Evolutionary conservation across 2,329 filamentous ascomycete species (phyloP).

Genomic region (Aureobasidium sp.): DNA sequence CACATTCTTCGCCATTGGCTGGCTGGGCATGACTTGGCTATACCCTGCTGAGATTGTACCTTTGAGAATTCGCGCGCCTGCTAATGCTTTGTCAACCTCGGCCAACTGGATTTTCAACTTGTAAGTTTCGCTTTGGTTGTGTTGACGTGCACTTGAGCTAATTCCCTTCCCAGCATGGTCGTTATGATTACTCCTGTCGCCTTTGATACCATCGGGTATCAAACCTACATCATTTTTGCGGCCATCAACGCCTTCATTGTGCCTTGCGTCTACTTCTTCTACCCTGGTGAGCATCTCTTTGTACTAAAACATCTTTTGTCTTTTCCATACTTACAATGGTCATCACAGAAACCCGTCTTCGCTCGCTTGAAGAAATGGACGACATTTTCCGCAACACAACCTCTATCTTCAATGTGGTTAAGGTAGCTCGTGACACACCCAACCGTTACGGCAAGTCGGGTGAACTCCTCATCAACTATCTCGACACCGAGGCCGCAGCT

Average conservation of each 20-base stretch:
- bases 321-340: slow-evolving; percentile 28
- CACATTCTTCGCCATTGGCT: slow-evolving; percentile 47
- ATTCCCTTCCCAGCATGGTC: slow-evolving; percentile 29
- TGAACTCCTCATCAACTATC: slow-evolving; percentile 49
- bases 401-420: slow-evolving; percentile 41
- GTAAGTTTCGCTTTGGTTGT: background rate
- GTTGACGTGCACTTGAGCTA: background rate
- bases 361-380: slow-evolving; percentile 62
- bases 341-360: slow-evolving; percentile 50
- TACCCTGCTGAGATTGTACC: slow-evolving; percentile 23
- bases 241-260: slow-evolving; percentile 51
- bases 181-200: slow-evolving; percentile 58
- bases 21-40: slow-evolving; percentile 43
- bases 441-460: slow-evolving; percentile 53
- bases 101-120: slow-evolving; percentile 43
- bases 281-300: slow-evolving; percentile 3
- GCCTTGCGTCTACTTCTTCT: slow-evolving; percentile 35
- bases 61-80: slow-evolving; percentile 21
- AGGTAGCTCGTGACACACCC: slow-evolving; percentile 45
- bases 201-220: slow-evolving; percentile 50
- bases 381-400: slow-evolving; percentile 54
- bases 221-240: slow-evolving; percentile 58
- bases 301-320: too few species aligned
- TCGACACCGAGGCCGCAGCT: slow-evolving; percentile 30
- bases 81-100: slow-evolving; percentile 32